Conservation (phyloP, 2,329 filamentous ascomycete species). For the Fusarium solani-melongenae region DNA sequence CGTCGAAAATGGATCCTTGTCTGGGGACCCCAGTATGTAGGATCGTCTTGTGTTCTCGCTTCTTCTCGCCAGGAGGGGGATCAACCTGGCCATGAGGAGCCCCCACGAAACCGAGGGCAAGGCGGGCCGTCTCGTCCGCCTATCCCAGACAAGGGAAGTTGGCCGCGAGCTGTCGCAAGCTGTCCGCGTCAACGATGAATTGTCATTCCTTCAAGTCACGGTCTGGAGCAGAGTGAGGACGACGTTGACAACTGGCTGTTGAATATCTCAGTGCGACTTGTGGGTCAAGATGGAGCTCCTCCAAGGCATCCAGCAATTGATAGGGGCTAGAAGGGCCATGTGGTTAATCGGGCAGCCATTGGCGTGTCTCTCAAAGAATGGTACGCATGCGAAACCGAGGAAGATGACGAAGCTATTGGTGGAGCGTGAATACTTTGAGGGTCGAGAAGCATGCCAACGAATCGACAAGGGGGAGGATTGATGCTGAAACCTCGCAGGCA, state of each 20-base stretch:
- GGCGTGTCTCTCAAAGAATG: not conserved
- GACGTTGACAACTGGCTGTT: not conserved
- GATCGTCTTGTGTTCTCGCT: conserved; percentile 5
- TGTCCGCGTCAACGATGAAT: not conserved
- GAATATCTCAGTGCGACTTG: not conserved
- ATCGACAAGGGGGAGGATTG: not conserved
- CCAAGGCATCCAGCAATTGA: not conserved
- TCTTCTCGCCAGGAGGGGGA: not conserved
- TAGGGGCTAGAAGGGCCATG: not conserved
- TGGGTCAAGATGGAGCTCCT: not conserved
- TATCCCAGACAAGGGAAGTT: not conserved
- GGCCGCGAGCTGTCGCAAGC: not conserved
- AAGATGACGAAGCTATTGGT: not conserved
- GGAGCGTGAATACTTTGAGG: not conserved
- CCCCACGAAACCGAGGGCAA: not conserved
- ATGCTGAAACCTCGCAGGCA: conserved; percentile 18
- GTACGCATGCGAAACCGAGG: not conserved
- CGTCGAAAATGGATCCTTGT: conserved; percentile 27
- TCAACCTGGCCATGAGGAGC: conserved; percentile 1
- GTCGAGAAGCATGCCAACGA: not conserved
- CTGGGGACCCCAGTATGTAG: conserved; percentile 17
- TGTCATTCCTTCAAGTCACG: not conserved
- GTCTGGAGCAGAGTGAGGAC: not conserved
- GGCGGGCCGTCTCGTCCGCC: conserved; percentile 6
- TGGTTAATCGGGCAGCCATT: not conserved